phyloP scores from a whole-genome alignment of 2,329 filamentous ascomycete genomes.

The Plectosphaerella plurivora region DNA sequence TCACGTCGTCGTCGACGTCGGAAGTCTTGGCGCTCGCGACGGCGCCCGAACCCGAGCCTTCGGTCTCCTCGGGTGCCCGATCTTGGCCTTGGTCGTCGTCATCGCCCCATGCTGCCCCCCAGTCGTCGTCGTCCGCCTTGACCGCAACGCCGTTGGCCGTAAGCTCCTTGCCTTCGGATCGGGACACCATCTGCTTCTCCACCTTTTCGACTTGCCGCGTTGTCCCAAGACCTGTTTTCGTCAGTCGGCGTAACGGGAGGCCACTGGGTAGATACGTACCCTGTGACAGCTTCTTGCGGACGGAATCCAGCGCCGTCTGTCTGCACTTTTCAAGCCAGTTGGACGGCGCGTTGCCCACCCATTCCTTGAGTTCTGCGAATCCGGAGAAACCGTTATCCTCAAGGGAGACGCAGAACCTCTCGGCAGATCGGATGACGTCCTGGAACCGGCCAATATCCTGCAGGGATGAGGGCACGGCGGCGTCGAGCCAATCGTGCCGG shows the following conservation, averaged over 20 bases:
- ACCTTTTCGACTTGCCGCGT: slow-evolving; percentile 73
- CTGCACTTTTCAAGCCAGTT: slow-evolving; percentile 84
- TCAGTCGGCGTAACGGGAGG: background rate
- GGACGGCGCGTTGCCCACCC: slow-evolving; percentile 74
- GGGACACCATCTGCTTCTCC: slow-evolving; percentile 75
- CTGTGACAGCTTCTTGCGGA: slow-evolving; percentile 63
- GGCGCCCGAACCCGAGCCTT: slow-evolving; percentile 14
- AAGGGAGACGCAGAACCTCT: slow-evolving; percentile 60
- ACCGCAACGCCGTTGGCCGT: slow-evolving; percentile 45
- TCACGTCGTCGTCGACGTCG: slow-evolving; percentile 34
- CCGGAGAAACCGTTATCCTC: slow-evolving; percentile 58
- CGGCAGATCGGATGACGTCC: slow-evolving; percentile 59
- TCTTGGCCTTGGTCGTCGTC: slow-evolving; percentile 40
- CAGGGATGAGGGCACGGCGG: slow-evolving; percentile 71
- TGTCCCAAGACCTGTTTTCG: slow-evolving; percentile 43
- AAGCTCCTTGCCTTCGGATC: slow-evolving; percentile 61
- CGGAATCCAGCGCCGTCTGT: slow-evolving; percentile 71
- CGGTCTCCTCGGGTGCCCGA: slow-evolving; percentile 9
- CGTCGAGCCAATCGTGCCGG: slow-evolving; percentile 69
- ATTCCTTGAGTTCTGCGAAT: slow-evolving; percentile 63
- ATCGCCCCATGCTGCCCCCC: slow-evolving; percentile 78
- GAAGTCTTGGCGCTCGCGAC: slow-evolving; percentile 10
- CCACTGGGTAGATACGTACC: slow-evolving; percentile 30
- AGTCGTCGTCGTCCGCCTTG: slow-evolving; percentile 51
- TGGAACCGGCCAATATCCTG: slow-evolving; percentile 69